These are phyloP conservation scores for Nematocida sp. DNA, from an alignment of 371 early-diverging fungal genomes.

Conservation along the genomic window DNA sequence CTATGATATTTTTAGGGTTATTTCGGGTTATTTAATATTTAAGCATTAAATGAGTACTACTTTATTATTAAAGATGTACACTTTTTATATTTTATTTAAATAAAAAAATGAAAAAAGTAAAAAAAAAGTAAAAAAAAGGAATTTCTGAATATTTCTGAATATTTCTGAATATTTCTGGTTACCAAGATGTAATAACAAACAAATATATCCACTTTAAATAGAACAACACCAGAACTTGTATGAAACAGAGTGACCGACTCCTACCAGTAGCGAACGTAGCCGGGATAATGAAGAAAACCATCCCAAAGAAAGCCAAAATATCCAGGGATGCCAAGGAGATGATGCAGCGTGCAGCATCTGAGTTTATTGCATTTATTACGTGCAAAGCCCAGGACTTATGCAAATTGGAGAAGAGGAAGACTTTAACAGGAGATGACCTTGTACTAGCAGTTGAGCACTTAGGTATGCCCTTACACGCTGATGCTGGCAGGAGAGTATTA, in stretches of 20 bases:
- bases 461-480: slow-evolving; percentile 93
- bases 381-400: slow-evolving; percentile 75
- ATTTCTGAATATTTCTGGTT: neutral
- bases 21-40: no score
- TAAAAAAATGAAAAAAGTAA: no score
- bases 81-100: no score
- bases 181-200: slow-evolving; percentile 6
- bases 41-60: no score
- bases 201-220: slow-evolving; percentile 13
- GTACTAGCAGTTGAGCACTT: slow-evolving; percentile 95
- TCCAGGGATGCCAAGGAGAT: slow-evolving; percentile 97
- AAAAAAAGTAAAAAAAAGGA: no score
- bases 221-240: neutral
- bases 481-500: slow-evolving; percentile 67
- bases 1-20: no score
- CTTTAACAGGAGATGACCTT: slow-evolving; percentile 97
- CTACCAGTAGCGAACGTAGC: slow-evolving; percentile 90
- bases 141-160: no score
- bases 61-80: no score
- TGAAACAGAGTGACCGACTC: slow-evolving; percentile 76
- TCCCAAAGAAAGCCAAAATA: slow-evolving; percentile 94
- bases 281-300: slow-evolving; percentile 92
- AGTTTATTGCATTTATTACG: slow-evolving; percentile 96
- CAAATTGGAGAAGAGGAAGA: slow-evolving; percentile 83
- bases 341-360: slow-evolving; percentile 94